Conservation (phyloP, 2,329 filamentous ascomycete species). For the Coniochaeta hoffmannii region DNA sequence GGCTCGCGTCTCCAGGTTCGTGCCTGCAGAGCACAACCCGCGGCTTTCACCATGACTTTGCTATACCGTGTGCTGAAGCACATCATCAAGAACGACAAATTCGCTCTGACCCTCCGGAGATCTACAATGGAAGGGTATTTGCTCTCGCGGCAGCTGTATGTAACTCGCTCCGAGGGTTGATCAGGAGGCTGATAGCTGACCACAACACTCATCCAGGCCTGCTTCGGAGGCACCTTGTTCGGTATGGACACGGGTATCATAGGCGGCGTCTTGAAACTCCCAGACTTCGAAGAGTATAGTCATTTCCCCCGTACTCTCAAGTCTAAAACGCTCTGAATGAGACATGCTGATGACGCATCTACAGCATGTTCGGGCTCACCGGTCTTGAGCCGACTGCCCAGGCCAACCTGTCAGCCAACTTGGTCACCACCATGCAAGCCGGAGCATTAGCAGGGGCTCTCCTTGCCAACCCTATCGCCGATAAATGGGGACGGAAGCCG, state of each 20-base stretch:
- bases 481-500: constrained; percentile 23
- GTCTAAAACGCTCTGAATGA: neutral
- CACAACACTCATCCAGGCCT: constrained; percentile 15
- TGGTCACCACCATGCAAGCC: constrained; percentile 18
- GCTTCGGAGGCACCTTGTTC: constrained; percentile 18
- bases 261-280: constrained; percentile 18
- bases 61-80: neutral
- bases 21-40: neutral
- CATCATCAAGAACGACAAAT: constrained; percentile 1
- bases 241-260: constrained; percentile 20
- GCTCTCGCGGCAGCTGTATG: constrained; percentile 47
- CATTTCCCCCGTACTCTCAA: neutral
- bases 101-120: constrained; percentile 51
- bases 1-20: neutral
- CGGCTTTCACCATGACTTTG: neutral
- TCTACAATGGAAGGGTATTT: constrained; percentile 64
- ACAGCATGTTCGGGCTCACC: constrained; percentile 45
- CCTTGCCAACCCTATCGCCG: constrained; percentile 17
- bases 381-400: constrained; percentile 15
- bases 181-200: neutral
- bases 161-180: neutral
- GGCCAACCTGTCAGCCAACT: constrained; percentile 16
- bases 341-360: constrained; percentile 3
- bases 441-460: constrained; percentile 16
- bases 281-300: constrained; percentile 12